These are phyloP conservation scores for Arthroderma uncinatum DNA, from an alignment of 2,329 filamentous ascomycete species.

Conservation along the genomic window DNA sequence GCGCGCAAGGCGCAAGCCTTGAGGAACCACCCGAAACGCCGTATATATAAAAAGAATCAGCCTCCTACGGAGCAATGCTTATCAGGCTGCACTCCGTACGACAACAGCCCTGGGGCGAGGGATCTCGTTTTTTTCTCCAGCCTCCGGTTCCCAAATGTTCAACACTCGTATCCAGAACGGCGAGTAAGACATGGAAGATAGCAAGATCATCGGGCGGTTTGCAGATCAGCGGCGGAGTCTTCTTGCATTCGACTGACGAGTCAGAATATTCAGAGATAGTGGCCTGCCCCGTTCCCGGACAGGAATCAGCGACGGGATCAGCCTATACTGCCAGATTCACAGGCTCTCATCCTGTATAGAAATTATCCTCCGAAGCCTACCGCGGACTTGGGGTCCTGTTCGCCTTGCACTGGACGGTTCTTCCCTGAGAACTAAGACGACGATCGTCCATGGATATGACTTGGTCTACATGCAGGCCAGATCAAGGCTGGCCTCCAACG, in stretches of 20 bases:
- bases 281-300: background rate
- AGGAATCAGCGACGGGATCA: background rate
- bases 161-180: background rate
- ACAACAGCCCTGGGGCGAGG: background rate
- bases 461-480: too few relatives aligned
- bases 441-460: too few relatives aligned
- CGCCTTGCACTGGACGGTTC: background rate
- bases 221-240: background rate
- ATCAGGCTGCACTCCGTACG: background rate
- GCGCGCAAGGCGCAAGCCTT: conserved; percentile 3
- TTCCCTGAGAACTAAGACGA: too few relatives aligned
- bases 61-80: background rate
- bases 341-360: background rate
- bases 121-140: background rate
- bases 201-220: conserved; percentile 1
- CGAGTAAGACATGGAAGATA: background rate
- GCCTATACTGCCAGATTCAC: background rate
- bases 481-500: too few relatives aligned
- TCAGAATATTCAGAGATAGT: background rate
- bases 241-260: background rate
- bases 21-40: background rate
- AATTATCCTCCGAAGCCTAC: background rate
- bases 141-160: background rate
- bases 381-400: background rate
- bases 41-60: background rate